Evolutionary conservation across 495 filamentous ascomycete species (phyloP).

Genomic region (Glarea lozoyensis): DNA sequence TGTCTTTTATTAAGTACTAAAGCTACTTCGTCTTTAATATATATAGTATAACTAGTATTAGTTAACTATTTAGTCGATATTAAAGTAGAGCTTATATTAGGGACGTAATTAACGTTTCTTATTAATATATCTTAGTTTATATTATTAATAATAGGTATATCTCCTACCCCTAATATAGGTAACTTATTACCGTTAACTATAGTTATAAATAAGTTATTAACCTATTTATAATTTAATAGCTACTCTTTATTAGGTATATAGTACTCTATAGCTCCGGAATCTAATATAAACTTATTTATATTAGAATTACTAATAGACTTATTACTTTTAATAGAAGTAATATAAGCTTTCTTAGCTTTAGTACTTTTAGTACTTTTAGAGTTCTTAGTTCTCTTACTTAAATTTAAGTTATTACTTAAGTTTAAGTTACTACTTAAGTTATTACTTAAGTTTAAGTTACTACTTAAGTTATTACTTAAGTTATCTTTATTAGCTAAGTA

Average conservation of each 20-base stretch:
- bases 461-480: no score
- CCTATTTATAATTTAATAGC: slow-evolving; percentile 7
- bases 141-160: slow-evolving; percentile 7
- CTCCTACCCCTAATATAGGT: slow-evolving; percentile 2
- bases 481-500: no score
- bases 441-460: no score
- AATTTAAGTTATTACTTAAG: no score
- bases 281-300: slow-evolving; percentile 5
- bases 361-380: no score
- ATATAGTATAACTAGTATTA: slow-evolving; percentile 6
- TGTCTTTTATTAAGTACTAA: slow-evolving; percentile 1
- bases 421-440: no score
- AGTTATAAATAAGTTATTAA: slow-evolving; percentile 1
- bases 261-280: slow-evolving; percentile 4
- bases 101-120: slow-evolving; percentile 6
- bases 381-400: no score
- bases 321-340: not conserved
- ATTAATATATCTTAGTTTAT: slow-evolving; percentile 8
- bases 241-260: slow-evolving; percentile 9
- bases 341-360: no score
- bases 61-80: slow-evolving; percentile 3
- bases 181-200: slow-evolving; percentile 2
- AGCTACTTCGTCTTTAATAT: slow-evolving; percentile 5
- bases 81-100: slow-evolving; percentile 7
- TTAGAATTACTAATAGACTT: no score